phyloP scores from a whole-genome alignment of 371 early-diverging fungal genomes.

The Circinella umbellata region DNA sequence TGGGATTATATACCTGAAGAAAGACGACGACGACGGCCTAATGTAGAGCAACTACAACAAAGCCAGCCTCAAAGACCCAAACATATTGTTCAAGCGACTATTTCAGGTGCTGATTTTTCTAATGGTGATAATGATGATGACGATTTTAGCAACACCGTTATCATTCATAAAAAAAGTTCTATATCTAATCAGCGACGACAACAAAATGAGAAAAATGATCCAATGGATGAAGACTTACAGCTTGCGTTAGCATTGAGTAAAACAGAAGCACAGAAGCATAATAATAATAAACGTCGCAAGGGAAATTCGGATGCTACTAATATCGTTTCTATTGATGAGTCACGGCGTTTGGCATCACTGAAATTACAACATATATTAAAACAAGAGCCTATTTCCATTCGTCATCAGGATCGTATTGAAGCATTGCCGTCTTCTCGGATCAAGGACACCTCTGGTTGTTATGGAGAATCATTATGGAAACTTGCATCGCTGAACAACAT shows the following conservation, averaged over 20 bases:
- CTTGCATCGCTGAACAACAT: not conserved
- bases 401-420: not conserved
- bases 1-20: constrained; percentile 35
- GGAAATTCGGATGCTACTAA: not conserved
- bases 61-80: not conserved
- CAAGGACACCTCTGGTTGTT: not conserved
- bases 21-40: not conserved
- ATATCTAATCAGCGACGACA: not conserved
- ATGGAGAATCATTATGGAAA: not conserved
- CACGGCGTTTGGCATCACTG: not conserved
- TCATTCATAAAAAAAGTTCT: not conserved
- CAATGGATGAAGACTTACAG: constrained; percentile 37
- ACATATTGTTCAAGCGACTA: not conserved
- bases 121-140: constrained; percentile 7
- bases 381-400: not conserved
- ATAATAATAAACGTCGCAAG: not conserved
- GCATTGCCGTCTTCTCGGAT: not conserved
- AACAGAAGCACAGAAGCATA: not conserved
- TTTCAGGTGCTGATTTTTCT: not conserved
- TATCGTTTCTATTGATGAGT: constrained; percentile 1
- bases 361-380: not conserved
- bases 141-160: not conserved
- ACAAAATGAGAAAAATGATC: not conserved
- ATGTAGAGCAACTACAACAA: not conserved
- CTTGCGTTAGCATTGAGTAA: constrained; percentile 24